Base-by-base conservation (phyloP, 257 asterid species). In the Euphrasia confusa region DNA sequence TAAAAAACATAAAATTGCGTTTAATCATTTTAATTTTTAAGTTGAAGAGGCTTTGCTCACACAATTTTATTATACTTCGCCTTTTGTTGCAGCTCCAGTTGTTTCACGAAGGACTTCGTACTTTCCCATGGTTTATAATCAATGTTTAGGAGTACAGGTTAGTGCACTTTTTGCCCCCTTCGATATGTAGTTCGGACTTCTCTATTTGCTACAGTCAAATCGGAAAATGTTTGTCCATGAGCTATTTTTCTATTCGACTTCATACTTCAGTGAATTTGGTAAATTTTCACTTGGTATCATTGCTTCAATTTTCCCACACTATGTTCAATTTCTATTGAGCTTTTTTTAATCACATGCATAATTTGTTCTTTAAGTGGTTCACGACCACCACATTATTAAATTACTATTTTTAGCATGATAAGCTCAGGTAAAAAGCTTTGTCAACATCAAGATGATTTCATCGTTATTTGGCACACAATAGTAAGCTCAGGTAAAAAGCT, bases 221-320 rank as follows among this genome's bases (percentile, higher is more conserved):
- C 8, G 10, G 40, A 7, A 35, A 35, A 7, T 35, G 40, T 35
- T 35, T 35, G 10, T 35, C 40, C 40, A 7, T 35, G 40, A 35
- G 40, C 40, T 35, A 35, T 30, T 30, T 30, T 1, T 9, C 10
- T 35, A 35, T 35, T 35, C 10, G 10, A 35, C 10, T 35, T 35
- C 10, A 35, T 35, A 35, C 40, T 7, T 35, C 40, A 17, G 81
- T 93, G 65, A 93, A 93, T 80, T 71, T 93, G 97, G 99, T 93
- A 84, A 67, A 73, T 28, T 54, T 15, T 64, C 70, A 47, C 45
- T 54, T 58, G 61, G 11, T 24, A 44, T 56, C 71, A 58, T 26
- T 55, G 71, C 68, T 42, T 58, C 15, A 26, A 59, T 68, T 44
- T 67, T 17, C 65, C 32, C 60, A 44, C 55, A 55, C 49, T 47